These are phyloP conservation scores for Mycosphaerelloides madeirae DNA, from an alignment of 2,329 filamentous ascomycete species.

Conservation along the genomic window DNA sequence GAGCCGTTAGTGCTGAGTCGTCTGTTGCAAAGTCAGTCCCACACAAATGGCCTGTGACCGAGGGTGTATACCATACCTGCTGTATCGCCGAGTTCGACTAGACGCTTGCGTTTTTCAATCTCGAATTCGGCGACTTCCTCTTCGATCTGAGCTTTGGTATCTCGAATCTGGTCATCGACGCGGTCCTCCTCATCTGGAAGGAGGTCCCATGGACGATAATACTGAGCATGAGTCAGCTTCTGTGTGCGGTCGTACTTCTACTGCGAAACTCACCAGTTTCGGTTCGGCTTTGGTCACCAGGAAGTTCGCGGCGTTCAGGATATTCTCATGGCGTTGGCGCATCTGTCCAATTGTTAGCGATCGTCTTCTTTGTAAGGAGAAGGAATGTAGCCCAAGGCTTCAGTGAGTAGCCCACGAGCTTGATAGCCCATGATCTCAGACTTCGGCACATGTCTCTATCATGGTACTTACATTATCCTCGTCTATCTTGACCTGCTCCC, in stretches of 20 bases:
- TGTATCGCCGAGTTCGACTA: conserved; percentile 4
- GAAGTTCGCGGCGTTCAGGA: conserved; percentile 67
- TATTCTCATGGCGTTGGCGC: conserved; percentile 66
- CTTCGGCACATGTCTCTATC: conserved; percentile 18
- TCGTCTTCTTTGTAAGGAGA: no score
- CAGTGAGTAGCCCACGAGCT: not conserved
- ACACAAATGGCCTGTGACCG: no score
- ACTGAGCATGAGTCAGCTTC: conserved; percentile 49
- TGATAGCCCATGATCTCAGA: not conserved
- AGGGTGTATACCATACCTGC: conserved; percentile 2
- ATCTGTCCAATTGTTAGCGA: conserved; percentile 48
- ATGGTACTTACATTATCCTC: conserved; percentile 62
- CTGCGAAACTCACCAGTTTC: conserved; percentile 58
- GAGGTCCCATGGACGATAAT: conserved; percentile 79
- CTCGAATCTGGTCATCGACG: conserved; percentile 66
- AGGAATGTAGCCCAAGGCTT: no score
- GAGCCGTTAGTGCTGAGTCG: no score
- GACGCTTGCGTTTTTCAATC: conserved; percentile 23
- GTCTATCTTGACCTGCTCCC: conserved; percentile 71
- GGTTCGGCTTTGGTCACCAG: conserved; percentile 69
- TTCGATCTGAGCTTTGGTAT: conserved; percentile 59
- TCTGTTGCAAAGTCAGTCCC: no score
- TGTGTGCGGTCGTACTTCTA: not conserved
- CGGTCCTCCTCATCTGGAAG: conserved; percentile 62
- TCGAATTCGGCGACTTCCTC: conserved; percentile 63